Evolutionary conservation across 305 asterid genomes (phyloP).

Genomic region (Salvia sclarea): DNA sequence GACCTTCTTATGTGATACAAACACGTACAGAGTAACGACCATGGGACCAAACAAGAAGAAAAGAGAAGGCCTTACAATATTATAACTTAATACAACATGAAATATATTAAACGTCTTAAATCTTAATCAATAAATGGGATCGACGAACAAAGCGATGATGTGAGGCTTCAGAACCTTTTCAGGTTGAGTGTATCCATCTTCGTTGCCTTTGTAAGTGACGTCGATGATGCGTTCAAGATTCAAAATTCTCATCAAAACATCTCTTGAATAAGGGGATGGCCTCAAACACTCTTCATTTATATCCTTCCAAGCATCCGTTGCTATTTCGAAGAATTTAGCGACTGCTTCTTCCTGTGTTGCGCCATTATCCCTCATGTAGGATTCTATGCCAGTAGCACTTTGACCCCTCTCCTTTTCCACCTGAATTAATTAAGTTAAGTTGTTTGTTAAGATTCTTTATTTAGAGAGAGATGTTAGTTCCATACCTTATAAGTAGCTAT

Average conservation of each 20-base stretch:
- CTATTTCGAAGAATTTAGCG: too few species aligned
- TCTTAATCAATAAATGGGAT: constrained; percentile 4
- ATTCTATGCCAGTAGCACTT: constrained; percentile 32
- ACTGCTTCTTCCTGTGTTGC: constrained; percentile 35
- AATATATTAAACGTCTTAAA: too few species aligned
- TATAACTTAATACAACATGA: background rate
- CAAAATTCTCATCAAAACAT: constrained; percentile 1
- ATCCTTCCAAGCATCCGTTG: constrained; percentile 37
- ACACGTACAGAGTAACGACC: too few species aligned
- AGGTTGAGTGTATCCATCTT: constrained; percentile 36
- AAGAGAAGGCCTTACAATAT: background rate
- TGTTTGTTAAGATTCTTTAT: too few species aligned
- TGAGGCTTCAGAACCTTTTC: constrained; percentile 30
- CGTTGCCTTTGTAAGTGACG: constrained; percentile 26
- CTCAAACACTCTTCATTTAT: constrained; percentile 27
- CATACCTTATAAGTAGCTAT: constrained; percentile 40
- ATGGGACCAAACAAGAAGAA: too few species aligned
- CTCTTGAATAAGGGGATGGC: background rate
- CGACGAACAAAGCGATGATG: too few species aligned
- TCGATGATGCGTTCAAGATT: constrained; percentile 11
- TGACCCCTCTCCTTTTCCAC: constrained; percentile 37
- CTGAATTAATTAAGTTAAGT: too few species aligned
- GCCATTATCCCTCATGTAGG: constrained; percentile 31
- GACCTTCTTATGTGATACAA: too few species aligned
- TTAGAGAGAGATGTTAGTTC: too few species aligned